These are phyloP conservation scores for Mortierella sp. DNA, from an alignment of 371 early-diverging fungal genomes.

Conservation along the genomic window DNA sequence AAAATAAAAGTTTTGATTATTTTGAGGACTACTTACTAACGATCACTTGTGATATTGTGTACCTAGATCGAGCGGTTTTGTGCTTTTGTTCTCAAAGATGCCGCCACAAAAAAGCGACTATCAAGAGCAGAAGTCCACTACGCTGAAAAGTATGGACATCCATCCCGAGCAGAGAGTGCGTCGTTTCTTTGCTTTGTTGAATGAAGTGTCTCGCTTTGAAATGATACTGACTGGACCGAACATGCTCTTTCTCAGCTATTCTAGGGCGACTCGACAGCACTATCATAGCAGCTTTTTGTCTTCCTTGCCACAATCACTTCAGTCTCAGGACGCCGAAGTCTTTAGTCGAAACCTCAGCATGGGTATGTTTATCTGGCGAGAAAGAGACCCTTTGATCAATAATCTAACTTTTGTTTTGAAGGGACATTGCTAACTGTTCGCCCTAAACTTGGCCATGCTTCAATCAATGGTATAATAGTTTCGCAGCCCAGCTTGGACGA, in stretches of 20 bases:
- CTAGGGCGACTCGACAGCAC: constrained; percentile 51
- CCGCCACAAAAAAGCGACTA: constrained; percentile 54
- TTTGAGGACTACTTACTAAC: background rate
- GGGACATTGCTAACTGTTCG: background rate
- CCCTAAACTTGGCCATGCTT: background rate
- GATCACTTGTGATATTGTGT: background rate
- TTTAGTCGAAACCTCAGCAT: constrained; percentile 50
- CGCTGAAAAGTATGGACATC: constrained; percentile 62
- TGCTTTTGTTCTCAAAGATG: constrained; percentile 59
- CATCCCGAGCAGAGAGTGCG: background rate
- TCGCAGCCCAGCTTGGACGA: constrained; percentile 76
- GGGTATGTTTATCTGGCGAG: constrained; percentile 19
- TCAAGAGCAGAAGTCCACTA: constrained; percentile 66
- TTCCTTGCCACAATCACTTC: constrained; percentile 68
- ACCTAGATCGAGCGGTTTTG: constrained; percentile 67
- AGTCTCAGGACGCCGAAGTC: constrained; percentile 66
- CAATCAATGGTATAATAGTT: constrained; percentile 59
- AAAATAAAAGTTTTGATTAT: background rate
- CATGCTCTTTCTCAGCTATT: constrained; percentile 22
- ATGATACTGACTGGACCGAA: background rate
- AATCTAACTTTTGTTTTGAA: no score
- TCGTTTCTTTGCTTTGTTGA: background rate
- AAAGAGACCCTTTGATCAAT: no score
- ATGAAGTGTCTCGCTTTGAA: background rate
- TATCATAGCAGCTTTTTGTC: constrained; percentile 69